A percentile compares a stretch with the other conserved stretches of the same genome.
Evolutionary conservation across 2,329 filamentous ascomycete genomes (phyloP).

Genomic region (Alternaria brassicicola): DNA sequence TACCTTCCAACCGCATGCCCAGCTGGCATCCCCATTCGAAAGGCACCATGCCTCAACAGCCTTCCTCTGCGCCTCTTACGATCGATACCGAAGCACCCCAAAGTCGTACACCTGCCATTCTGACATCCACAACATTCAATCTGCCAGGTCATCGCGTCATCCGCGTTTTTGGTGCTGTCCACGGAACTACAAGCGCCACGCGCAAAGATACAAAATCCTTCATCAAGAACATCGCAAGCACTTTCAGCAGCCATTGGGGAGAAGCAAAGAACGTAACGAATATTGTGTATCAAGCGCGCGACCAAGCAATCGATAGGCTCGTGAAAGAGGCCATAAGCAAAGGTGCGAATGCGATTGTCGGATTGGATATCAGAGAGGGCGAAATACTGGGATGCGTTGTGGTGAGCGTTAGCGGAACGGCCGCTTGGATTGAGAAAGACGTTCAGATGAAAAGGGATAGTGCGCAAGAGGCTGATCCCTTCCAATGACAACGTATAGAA

Average conservation of each 20-base stretch:
- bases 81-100: constrained; percentile 34
- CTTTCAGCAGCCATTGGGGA: constrained; percentile 30
- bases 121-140: constrained; percentile 36
- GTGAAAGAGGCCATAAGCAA: constrained; percentile 40
- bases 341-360: constrained; percentile 43
- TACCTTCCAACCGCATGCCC: constrained; percentile 32
- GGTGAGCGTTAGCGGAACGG: constrained; percentile 42
- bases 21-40: constrained; percentile 35
- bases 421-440: constrained; percentile 38
- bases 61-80: constrained; percentile 9
- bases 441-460: constrained; percentile 28
- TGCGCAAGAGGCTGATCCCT: constrained; percentile 23
- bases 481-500: constrained; percentile 2
- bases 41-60: constrained; percentile 14
- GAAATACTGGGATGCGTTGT: constrained; percentile 44
- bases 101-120: constrained; percentile 35
- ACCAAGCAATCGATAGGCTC: constrained; percentile 45
- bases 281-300: constrained; percentile 41
- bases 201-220: constrained; percentile 46
- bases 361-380: constrained; percentile 39
- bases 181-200: constrained; percentile 40
- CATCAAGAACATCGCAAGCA: constrained; percentile 35
- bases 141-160: constrained; percentile 37
- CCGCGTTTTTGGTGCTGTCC: constrained; percentile 38
- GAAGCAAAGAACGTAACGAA: constrained; percentile 42